A percentile compares a stretch with the other conserved stretches of the same genome.
Evolutionary conservation across 192 early-diverging fungal species (phyloP).

Genomic region (Entophlyctis luteolus): DNA sequence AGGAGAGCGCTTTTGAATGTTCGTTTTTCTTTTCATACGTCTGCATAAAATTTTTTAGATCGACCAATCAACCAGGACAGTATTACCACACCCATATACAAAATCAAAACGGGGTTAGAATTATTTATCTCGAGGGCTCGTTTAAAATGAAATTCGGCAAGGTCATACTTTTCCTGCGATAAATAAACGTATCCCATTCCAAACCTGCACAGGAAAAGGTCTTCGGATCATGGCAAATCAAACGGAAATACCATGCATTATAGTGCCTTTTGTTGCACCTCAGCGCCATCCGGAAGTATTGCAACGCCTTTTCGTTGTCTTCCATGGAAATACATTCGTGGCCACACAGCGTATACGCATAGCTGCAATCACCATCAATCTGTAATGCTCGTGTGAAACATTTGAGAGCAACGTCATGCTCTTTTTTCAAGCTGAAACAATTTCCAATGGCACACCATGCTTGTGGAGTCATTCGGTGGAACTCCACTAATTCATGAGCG

Average conservation of each 20-base stretch:
- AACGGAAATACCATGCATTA: constrained; percentile 66
- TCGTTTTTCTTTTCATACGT: constrained; percentile 46
- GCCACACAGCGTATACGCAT: constrained; percentile 80
- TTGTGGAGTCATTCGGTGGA: constrained; percentile 65
- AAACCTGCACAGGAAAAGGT: constrained; percentile 46
- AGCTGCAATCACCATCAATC: constrained; percentile 60
- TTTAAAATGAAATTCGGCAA: constrained; percentile 70
- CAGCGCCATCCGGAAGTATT: constrained; percentile 68
- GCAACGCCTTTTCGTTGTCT: constrained; percentile 70
- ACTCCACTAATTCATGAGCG: constrained; percentile 68
- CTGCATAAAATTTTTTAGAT: neutral
- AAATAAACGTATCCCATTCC: constrained; percentile 73
- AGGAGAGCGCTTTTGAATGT: constrained; percentile 49
- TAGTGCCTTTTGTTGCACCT: constrained; percentile 72
- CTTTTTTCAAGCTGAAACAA: constrained; percentile 60
- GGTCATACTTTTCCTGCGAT: constrained; percentile 66
- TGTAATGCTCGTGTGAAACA: constrained; percentile 75
- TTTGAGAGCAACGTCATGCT: constrained; percentile 71
- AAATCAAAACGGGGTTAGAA: constrained; percentile 66
- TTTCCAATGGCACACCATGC: constrained; percentile 67
- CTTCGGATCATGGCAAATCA: neutral
- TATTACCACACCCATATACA: constrained; percentile 66
- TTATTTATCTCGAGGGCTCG: constrained; percentile 70
- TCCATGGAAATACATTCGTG: constrained; percentile 75
- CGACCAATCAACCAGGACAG: neutral